Conservation (phyloP, 805 yeast genomes). For the Lachancea mirantina region DNA sequence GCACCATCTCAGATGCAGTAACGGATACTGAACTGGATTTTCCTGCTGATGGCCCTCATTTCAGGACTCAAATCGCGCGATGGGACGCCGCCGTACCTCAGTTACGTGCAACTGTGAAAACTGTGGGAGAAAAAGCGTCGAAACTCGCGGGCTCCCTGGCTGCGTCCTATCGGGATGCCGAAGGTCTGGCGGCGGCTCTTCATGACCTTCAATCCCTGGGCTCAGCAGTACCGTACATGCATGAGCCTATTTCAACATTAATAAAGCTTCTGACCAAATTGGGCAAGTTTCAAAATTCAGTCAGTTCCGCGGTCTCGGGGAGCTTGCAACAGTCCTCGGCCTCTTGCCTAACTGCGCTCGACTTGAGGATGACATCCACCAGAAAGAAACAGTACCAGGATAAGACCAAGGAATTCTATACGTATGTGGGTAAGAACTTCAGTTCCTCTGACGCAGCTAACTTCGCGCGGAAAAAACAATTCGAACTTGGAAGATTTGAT, state of each 20-base stretch:
- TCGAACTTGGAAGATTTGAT: slow-evolving; percentile 14
- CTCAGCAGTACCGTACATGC: too few species aligned
- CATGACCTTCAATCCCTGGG: slow-evolving; percentile 4
- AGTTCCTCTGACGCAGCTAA: slow-evolving; percentile 5
- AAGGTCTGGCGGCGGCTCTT: slow-evolving; percentile 2
- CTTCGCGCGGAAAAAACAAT: slow-evolving; percentile 9
- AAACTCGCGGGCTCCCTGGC: slow-evolving; percentile 2
- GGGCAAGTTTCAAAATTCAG: too few species aligned
- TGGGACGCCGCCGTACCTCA: slow-evolving; percentile 4
- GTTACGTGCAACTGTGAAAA: slow-evolving; percentile 4
- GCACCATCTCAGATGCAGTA: background rate
- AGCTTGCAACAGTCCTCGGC: background rate
- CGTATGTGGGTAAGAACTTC: slow-evolving; percentile 9
- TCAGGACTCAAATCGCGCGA: slow-evolving; percentile 5
- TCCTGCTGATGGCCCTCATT: slow-evolving; percentile 9
- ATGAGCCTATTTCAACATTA: too few species aligned
- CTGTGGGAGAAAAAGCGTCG: slow-evolving; percentile 1
- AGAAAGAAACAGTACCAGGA: slow-evolving; percentile 13
- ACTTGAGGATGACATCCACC: slow-evolving; percentile 2
- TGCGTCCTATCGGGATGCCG: slow-evolving; percentile 1
- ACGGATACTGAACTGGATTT: background rate
- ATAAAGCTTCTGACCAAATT: too few species aligned
- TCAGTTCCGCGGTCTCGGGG: too few species aligned
- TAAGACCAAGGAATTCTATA: slow-evolving; percentile 10
- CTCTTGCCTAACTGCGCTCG: slow-evolving; percentile 2